Percentiles rank a stretch among this genome's conserved stretches.
Conservation (phyloP, 768 basidiomycete species). For the Floccularia luteovirens region DNA sequence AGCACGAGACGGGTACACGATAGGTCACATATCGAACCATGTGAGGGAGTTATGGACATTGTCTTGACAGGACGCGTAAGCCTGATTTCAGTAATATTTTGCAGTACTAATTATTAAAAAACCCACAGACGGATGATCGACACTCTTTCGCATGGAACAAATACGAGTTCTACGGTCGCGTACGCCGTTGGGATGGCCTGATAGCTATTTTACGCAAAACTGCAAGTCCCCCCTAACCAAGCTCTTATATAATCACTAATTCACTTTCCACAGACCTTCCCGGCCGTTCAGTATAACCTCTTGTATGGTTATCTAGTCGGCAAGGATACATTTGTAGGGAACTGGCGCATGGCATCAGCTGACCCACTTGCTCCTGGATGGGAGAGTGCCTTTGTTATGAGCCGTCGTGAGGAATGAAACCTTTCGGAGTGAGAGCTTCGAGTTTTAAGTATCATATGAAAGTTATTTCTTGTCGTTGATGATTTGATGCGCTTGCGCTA, state of each 20-base stretch:
- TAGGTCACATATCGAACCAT: conserved; percentile 19
- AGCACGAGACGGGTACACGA: conserved; percentile 13
- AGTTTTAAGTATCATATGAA: too few species aligned
- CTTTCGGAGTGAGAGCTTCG: too few species aligned
- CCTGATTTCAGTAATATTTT: conserved; percentile 1
- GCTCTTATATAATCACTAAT: not conserved
- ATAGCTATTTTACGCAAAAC: conserved; percentile 42
- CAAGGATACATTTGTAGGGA: conserved; percentile 59
- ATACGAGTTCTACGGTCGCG: conserved; percentile 42
- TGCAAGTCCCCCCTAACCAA: conserved; percentile 12
- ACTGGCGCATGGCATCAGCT: conserved; percentile 50
- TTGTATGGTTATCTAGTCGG: conserved; percentile 71
- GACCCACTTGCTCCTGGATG: conserved; percentile 41
- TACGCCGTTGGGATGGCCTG: conserved; percentile 53
- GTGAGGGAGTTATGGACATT: conserved; percentile 53
- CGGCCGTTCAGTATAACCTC: conserved; percentile 26
- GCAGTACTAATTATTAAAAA: not conserved
- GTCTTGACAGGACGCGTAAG: conserved; percentile 53
- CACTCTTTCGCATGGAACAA: conserved; percentile 42
- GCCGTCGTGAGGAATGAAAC: conserved; percentile 35
- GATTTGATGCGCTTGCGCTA: too few species aligned
- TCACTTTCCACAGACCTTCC: conserved; percentile 8
- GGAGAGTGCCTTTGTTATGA: conserved; percentile 62
- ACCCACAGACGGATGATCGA: conserved; percentile 34
- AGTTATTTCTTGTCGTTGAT: too few species aligned